Evolutionary conservation across 208 protist species (phyloP).

Genomic region (Acanthamoeba lugdunensis): DNA sequence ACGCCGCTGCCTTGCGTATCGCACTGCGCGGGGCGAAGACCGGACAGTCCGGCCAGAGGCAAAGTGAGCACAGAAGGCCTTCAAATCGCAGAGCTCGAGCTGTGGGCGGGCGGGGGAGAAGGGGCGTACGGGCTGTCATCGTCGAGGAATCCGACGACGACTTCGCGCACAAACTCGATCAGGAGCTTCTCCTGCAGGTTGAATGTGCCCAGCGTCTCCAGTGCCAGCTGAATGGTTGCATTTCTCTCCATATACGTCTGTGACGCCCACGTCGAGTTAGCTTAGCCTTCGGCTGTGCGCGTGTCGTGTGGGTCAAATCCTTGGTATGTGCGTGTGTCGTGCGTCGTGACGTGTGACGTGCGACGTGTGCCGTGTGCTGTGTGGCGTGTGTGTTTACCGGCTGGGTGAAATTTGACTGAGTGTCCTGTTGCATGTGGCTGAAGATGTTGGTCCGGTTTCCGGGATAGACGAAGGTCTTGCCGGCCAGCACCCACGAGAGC

Average conservation of each 20-base stretch:
- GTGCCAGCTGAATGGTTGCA: conserved; percentile 74
- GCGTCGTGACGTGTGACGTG: too few relatives aligned
- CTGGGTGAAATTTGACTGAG: too few relatives aligned
- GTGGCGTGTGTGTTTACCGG: too few relatives aligned
- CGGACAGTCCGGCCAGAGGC: too few relatives aligned
- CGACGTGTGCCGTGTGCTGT: too few relatives aligned
- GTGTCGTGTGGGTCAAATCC: too few relatives aligned
- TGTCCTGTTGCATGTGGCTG: conserved; percentile 80
- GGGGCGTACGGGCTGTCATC: conserved; percentile 76
- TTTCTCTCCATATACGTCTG: too few relatives aligned
- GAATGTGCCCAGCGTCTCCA: conserved; percentile 88
- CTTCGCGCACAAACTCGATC: conserved; percentile 83
- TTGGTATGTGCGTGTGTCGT: too few relatives aligned
- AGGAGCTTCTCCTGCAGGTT: conserved; percentile 87
- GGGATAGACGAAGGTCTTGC: conserved; percentile 53
- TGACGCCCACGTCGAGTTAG: too few relatives aligned
- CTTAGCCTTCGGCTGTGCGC: too few relatives aligned
- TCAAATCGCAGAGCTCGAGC: not conserved
- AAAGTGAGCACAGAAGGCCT: conserved; percentile 46
- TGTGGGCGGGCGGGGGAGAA: not conserved
- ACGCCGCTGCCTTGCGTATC: conserved; percentile 84
- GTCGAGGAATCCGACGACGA: conserved; percentile 85
- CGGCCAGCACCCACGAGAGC: conserved; percentile 47
- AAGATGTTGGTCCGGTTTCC: conserved; percentile 21
- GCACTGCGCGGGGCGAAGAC: not conserved